Base-by-base conservation (phyloP, 202 grass and related monocot species). In the Saccharum hybrid region DNA sequence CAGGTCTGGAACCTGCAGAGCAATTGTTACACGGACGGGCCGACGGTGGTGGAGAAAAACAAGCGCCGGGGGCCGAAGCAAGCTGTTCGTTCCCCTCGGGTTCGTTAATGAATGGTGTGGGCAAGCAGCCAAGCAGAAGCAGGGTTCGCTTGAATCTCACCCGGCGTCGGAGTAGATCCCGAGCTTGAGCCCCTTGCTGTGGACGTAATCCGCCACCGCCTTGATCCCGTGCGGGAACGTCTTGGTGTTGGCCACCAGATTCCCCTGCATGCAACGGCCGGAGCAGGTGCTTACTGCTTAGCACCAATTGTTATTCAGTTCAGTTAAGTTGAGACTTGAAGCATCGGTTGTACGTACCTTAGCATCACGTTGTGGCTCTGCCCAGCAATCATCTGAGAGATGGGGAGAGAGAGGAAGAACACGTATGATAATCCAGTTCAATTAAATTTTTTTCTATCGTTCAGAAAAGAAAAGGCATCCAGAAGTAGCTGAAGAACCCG, bases 91-190 rank as follows among this genome's bases (percentile, higher is more conserved):
- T 34, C 33, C 33, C 33, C 33, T 4, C 33, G 33, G 33, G 33
- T 34, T 34, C 31, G 31, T 33, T 33, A 34, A 34, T 34, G 33
- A 34, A 34, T 52, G 48, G 5, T 18, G 1, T 16, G 49, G 14
- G 48, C 21, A 41, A 6, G 2, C 36, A 11, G 1, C 26, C 26
- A 26, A 26, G 26, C 26, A 26, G 26, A 41, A 41, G 9, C 6
- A 45, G 46, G 48, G 14, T 51, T 51, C 3, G 15, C 1, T 4
- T 14, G 0, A 46, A 10, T 78, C 68, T 88, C 68, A 97, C 96
- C 96, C 96, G 57, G 96, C 96, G 68, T 98, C 91, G 34, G 93
- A 92, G 85, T 98, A 98, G 28, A 98, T 98, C 0, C 96, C 96
- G 10, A 98, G 85, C 22, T 94, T 94, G 81, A 98, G 93, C 12